A percentile compares a stretch with the other conserved stretches of the same genome.
These are phyloP conservation scores for Botrytis sinoallii DNA, from an alignment of 2,329 filamentous ascomycete genomes.

Conservation along the genomic window DNA sequence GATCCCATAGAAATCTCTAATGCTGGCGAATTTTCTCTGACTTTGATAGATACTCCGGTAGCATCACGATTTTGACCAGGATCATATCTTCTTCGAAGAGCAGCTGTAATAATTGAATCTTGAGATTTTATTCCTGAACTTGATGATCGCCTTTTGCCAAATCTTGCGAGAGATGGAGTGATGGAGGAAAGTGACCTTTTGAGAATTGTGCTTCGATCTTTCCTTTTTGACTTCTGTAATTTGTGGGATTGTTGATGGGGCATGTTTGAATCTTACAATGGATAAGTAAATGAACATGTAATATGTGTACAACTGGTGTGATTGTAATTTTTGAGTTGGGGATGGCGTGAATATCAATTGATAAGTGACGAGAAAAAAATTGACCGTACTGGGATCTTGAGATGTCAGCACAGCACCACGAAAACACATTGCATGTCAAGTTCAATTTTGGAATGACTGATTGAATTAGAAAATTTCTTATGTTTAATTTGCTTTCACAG, in stretches of 20 bases:
- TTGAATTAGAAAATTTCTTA: fast-evolving
- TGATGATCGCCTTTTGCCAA: neutral
- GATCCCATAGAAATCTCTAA: neutral
- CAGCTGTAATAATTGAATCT: neutral
- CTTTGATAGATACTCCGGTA: neutral
- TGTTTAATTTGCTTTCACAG: neutral
- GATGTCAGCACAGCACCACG: neutral
- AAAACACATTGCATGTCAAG: neutral
- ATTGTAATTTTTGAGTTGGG: neutral
- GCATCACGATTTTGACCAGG: too few species aligned
- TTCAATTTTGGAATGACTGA: neutral
- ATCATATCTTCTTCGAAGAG: neutral
- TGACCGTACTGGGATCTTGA: neutral
- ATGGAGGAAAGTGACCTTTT: neutral
- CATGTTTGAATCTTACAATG: neutral
- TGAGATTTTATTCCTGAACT: too few species aligned
- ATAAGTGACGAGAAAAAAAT: too few species aligned
- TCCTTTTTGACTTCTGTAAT: neutral
- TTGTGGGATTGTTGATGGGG: neutral
- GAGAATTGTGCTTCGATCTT: neutral
- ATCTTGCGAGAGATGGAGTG: neutral
- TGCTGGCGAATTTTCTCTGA: neutral
- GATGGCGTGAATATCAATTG: neutral
- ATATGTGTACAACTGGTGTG: too few species aligned
- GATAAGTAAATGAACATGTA: neutral